phyloP scores from a whole-genome alignment of 768 basidiomycete species.

The Macrolepiota albuminosa region DNA sequence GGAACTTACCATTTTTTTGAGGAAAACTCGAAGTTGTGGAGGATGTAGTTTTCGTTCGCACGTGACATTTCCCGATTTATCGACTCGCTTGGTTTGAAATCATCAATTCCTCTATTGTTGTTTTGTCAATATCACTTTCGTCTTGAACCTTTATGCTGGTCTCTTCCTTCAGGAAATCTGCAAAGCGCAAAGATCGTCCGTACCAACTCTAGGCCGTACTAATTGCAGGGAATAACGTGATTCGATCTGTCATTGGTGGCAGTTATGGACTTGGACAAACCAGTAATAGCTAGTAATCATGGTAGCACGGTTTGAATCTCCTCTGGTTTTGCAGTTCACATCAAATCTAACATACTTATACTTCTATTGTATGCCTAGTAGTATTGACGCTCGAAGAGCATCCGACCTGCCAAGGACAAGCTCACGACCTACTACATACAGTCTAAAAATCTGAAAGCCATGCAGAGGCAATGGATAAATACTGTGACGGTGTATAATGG shows the following conservation, averaged over 20 bases:
- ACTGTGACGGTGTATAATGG: too few species aligned
- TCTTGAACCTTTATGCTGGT: background rate
- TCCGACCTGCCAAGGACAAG: background rate
- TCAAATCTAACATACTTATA: background rate
- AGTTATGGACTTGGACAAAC: background rate
- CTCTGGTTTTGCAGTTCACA: too few species aligned
- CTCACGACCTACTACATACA: background rate
- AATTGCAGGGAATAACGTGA: too few species aligned
- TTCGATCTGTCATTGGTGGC: background rate
- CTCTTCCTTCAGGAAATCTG: background rate
- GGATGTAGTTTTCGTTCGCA: constrained; percentile 16
- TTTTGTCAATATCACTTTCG: background rate
- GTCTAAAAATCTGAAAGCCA: background rate
- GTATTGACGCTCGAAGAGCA: background rate
- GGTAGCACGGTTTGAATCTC: too few species aligned
- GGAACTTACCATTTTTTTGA: constrained; percentile 30
- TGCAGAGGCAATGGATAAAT: too few species aligned
- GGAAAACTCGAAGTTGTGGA: background rate
- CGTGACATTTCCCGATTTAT: constrained; percentile 16
- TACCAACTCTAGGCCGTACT: background rate
- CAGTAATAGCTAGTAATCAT: too few species aligned
- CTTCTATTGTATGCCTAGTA: background rate
- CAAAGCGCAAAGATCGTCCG: background rate
- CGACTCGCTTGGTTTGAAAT: too few species aligned
- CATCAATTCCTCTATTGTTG: background rate